Evolutionary conservation across 2,329 filamentous ascomycete genomes (phyloP).

Genomic region (Ophiocordyceps sinensis): DNA sequence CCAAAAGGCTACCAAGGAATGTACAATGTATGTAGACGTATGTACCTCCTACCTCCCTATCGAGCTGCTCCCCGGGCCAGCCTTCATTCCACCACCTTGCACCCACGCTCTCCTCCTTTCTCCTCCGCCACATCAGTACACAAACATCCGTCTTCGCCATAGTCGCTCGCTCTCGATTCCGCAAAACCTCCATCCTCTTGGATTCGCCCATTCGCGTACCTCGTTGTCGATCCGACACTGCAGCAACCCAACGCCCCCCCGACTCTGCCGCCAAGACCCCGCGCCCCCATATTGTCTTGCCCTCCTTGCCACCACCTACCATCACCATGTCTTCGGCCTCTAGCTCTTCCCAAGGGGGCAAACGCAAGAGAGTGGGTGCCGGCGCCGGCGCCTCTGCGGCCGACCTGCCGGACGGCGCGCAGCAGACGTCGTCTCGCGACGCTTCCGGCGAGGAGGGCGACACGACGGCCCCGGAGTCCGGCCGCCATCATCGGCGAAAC

Average conservation of each 20-base stretch:
- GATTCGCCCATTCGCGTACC: too few species aligned
- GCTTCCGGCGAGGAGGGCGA: conserved; percentile 71
- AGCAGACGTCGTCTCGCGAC: conserved; percentile 63
- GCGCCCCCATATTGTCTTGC: background rate
- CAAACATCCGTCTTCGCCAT: background rate
- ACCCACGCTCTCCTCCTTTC: background rate
- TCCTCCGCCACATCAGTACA: background rate
- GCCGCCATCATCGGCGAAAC: conserved; percentile 45
- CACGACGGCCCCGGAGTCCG: conserved; percentile 51
- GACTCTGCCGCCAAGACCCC: background rate
- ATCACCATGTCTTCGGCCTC: conserved; percentile 45
- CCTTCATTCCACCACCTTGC: background rate
- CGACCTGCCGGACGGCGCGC: conserved; percentile 33
- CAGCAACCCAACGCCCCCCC: background rate
- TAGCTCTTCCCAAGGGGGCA: conserved; percentile 40
- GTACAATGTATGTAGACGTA: too few species aligned
- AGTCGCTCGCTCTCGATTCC: background rate
- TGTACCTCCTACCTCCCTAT: too few species aligned
- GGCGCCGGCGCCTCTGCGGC: conserved; percentile 31
- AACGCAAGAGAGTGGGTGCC: conserved; percentile 65
- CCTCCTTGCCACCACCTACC: background rate
- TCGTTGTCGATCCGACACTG: background rate
- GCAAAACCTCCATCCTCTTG: background rate
- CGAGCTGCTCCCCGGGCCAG: background rate
- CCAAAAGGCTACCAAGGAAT: too few species aligned